Conservation (phyloP, 2,329 filamentous ascomycete genomes). For the Pyrenophora tritici-repentis region DNA sequence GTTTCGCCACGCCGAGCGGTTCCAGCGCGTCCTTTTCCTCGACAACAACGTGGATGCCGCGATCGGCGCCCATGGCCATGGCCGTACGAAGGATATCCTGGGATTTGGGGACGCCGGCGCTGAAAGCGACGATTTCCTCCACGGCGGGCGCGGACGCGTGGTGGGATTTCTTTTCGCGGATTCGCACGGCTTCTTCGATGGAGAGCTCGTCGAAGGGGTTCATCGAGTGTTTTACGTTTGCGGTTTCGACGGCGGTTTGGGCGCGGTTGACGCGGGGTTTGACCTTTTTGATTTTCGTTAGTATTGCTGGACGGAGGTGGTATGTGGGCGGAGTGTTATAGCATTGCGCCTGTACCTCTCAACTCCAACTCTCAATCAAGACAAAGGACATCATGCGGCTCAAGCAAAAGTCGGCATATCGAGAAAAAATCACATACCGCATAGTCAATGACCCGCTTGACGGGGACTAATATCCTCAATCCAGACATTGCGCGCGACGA, state of each 20-base stretch:
- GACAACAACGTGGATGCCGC: constrained; percentile 75
- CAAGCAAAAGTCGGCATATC: too few relatives aligned
- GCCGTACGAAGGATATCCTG: constrained; percentile 90
- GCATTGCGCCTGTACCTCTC: too few relatives aligned
- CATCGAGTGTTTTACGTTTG: constrained; percentile 95
- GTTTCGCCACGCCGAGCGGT: constrained; percentile 88
- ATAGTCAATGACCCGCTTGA: constrained; percentile 65
- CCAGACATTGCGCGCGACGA: constrained; percentile 46
- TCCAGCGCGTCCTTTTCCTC: constrained; percentile 73
- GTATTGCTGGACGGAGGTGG: too few relatives aligned
- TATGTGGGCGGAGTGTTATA: too few relatives aligned
- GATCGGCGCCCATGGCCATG: constrained; percentile 98
- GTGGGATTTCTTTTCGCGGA: constrained; percentile 77
- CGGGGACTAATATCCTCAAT: constrained; percentile 60
- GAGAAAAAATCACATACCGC: constrained; percentile 48
- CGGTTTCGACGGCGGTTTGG: constrained; percentile 86
- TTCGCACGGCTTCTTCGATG: constrained; percentile 91
- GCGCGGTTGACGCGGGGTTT: constrained; percentile 73
- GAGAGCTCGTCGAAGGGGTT: constrained; percentile 99
- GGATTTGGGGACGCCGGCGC: constrained; percentile 84
- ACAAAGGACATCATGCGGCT: too few relatives aligned
- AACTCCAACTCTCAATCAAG: too few relatives aligned
- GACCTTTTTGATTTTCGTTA: too few relatives aligned
- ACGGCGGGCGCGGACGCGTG: constrained; percentile 54
- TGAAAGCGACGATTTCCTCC: constrained; percentile 88